These are phyloP conservation scores for Marsdenia floribunda DNA, from an alignment of 257 asterid genomes.

Conservation along the genomic window DNA sequence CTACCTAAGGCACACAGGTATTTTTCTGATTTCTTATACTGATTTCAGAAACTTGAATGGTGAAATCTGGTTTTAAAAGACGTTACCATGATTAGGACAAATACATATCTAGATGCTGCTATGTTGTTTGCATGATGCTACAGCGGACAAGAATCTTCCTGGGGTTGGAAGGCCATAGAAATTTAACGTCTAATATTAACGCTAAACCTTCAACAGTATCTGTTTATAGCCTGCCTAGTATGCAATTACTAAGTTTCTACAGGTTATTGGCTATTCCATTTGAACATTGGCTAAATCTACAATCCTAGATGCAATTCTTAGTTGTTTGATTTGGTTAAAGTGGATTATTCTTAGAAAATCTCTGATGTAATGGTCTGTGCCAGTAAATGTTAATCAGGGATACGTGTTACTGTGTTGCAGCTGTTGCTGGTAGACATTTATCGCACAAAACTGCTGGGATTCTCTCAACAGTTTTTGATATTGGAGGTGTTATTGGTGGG, in stretches of 20 bases:
- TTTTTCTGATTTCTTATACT: neutral
- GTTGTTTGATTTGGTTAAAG: neutral
- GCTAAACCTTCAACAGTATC: neutral
- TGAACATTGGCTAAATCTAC: neutral
- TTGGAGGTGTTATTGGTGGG: conserved; percentile 92
- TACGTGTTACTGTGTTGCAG: conserved; percentile 34
- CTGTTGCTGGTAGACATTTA: conserved; percentile 72
- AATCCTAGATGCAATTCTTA: neutral
- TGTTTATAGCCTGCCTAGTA: neutral
- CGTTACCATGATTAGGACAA: too few relatives aligned
- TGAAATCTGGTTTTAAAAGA: neutral
- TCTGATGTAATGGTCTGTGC: neutral
- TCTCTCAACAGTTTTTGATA: conserved; percentile 77
- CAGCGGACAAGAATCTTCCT: neutral
- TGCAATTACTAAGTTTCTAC: neutral
- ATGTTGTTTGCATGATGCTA: too few relatives aligned
- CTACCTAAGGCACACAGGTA: conserved; percentile 89
- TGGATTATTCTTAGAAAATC: neutral
- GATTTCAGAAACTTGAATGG: neutral
- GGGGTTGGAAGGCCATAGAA: neutral
- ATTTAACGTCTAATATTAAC: neutral
- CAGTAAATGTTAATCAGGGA: conserved; percentile 8
- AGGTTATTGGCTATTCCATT: neutral
- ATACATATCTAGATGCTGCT: neutral
- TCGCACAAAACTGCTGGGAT: conserved; percentile 81